Evolutionary conservation across 139 green algal species (phyloP), one percentile per base, ranked within the genome.

Genomic region (Tetradesmus lagerheimii): DNA sequence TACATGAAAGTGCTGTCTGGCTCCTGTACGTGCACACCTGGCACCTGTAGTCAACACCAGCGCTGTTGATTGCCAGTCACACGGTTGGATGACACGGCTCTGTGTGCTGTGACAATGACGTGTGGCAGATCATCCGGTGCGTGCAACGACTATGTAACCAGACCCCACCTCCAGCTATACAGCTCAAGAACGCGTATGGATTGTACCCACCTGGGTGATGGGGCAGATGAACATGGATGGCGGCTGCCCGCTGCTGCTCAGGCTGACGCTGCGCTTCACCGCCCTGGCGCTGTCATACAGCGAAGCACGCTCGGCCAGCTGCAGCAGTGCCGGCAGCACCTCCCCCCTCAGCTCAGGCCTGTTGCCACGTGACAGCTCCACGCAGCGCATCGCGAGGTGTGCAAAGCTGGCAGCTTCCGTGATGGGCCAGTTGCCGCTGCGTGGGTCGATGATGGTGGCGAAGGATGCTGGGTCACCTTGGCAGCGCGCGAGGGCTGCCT

Each of bases 171-270:
- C n/a, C n/a, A n/a, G n/a, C n/a, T n/a, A n/a, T n/a, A n/a, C n/a
- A n/a, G n/a, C n/a, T n/a, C n/a, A n/a, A n/a, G n/a, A n/a, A n/a
- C n/a, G n/a, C n/a, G n/a, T n/a, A n/a, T n/a, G n/a, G n/a, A n/a
- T n/a, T n/a, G n/a, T 20, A n/a, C 86, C 14, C 88, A 86, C 91
- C 88, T 93, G 91, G 4, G 93, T 95, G 85, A 95, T 95, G 45
- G 93, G 92, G 91, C 93, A 95, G 29, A 95, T 43, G 85, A 94
- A 94, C 91, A 95, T 93, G 64, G 87, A 76, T 11, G 92, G 92
- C 31, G 89, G 82, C 39, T 86, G 25, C 41, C 27, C 83, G 64
- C 50, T 67, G 87, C 87, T 57, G 53, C 11, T 47, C 18, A 91
- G 4, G 71, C 79, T 82, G 3, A 47, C 45, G 47, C 66, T 64